Evolutionary conservation across 179 eudicot species (phyloP), one percentile per base, ranked within the genome.

Genomic region (Heliamphora pulchella): DNA sequence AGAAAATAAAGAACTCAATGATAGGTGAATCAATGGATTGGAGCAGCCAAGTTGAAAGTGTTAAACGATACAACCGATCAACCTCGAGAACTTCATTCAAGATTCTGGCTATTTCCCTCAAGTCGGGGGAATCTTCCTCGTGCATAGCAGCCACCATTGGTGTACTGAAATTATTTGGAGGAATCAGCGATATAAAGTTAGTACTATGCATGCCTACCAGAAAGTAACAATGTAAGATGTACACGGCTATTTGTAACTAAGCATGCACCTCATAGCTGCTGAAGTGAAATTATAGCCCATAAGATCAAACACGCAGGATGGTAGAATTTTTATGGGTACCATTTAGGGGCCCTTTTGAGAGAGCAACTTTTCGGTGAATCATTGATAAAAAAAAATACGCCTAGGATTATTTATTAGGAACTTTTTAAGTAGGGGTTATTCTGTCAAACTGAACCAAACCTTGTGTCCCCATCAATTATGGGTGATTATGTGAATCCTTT

Each of bases 61-160:
- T 82, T 83, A 75, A 70, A 66, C 31, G 31, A 31, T 0, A 31
- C 31, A 70, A 83, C 83, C 78, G 3, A 67, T 69, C 41, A 75
- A 91, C 81, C 89, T 83, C 89, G 70, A 82, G 87, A 80, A 65
- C 75, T 0, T 96, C 99, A 11, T 87, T 84, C 81, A 94, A 82
- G 69, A 92, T 87, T 84, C 87, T 85, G 62, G 90, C 96, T 20
- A 94, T 97, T 77, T 89, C 93, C 41, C 76, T 79, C 88, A 96
- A 80, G 81, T 94, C 91, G 0, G 91, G 85, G 66, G 97, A 85
- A 69, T 88, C 90, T 18, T 94, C 98, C 84, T 92, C 93, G 17
- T 94, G 99, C 98, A 94, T 94, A 43, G 88, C 85, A 66, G 96
- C 88, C 85, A 94, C 88, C 85, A 87, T 44, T 4, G 90, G 92